A percentile compares a stretch with the other conserved stretches of the same genome.
Evolutionary conservation across 257 asterid species (phyloP).

Genomic region (Eustoma russellianum): DNA sequence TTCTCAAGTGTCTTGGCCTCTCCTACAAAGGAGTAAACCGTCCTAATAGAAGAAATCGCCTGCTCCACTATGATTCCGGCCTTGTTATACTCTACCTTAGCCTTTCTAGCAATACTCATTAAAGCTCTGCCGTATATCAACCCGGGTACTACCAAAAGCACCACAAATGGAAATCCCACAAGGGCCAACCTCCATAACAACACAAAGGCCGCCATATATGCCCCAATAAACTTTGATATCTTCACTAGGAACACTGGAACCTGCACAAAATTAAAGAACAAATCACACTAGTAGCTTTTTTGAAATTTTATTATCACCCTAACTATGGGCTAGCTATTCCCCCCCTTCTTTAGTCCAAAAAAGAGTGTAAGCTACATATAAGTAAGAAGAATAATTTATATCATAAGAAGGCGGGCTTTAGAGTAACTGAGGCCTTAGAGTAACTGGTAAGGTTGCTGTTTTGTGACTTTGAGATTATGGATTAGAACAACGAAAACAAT

Average conservation of each 20-base stretch:
- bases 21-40: conserved; percentile 79
- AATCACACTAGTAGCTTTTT: no score
- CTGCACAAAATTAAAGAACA: conserved; percentile 17
- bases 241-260: conserved; percentile 73
- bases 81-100: conserved; percentile 55
- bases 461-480: no score
- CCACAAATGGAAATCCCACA: conserved; percentile 61
- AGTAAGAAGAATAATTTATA: no score
- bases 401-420: no score
- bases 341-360: no score
- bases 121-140: conserved; percentile 74
- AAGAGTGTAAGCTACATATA: no score
- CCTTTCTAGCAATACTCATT: conserved; percentile 51
- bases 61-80: conserved; percentile 66
- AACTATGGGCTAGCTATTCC: no score
- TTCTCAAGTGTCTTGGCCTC: conserved; percentile 45
- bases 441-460: no score
- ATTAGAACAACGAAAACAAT: no score
- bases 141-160: conserved; percentile 71
- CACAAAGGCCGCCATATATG: conserved; percentile 53
- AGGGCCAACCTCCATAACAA: conserved; percentile 68
- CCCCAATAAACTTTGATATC: conserved; percentile 50
- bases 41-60: conserved; percentile 70
- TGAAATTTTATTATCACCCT: no score
- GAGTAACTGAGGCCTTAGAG: no score